Percentiles rank a stretch among this genome's conserved stretches.
Conservation (phyloP, 495 filamentous ascomycete genomes). For the Staphylotrichum tortipilum region DNA sequence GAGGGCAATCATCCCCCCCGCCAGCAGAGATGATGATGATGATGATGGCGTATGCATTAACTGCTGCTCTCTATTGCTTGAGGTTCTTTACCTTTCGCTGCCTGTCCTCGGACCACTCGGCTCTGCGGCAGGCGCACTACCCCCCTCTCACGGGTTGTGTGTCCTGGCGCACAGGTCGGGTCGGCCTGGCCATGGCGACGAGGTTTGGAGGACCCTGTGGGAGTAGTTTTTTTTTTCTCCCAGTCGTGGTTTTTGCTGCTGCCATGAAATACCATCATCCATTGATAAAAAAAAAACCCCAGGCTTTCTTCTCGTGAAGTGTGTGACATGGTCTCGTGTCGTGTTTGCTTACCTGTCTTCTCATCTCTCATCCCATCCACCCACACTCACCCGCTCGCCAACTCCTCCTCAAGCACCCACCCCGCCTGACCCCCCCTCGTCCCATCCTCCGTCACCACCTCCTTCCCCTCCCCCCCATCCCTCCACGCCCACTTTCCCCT, state of each 20-base stretch:
- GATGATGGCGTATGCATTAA: not conserved
- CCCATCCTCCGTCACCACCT: not conserved
- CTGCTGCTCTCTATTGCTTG: not conserved
- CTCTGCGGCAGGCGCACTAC: too few species aligned
- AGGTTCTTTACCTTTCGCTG: not conserved
- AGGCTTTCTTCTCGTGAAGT: not conserved
- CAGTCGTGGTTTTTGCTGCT: constrained; percentile 10
- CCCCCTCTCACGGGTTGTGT: too few species aligned
- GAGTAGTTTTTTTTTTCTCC: too few species aligned
- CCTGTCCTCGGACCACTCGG: not conserved
- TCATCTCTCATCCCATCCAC: not conserved
- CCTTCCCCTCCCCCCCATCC: not conserved
- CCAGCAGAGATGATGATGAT: too few species aligned
- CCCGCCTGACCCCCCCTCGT: constrained; percentile 37
- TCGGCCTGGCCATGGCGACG: not conserved
- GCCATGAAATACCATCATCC: constrained; percentile 6
- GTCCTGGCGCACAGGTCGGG: too few species aligned
- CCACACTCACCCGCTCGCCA: constrained; percentile 24
- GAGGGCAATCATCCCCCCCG: not conserved
- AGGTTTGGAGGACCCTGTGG: too few species aligned
- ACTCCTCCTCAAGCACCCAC: constrained; percentile 45
- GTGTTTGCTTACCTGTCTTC: not conserved
- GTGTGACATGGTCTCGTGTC: not conserved
- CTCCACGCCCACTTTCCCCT: constrained; percentile 63
- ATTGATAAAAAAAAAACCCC: constrained; percentile 1